Conservation (phyloP, 176 grass and related monocot genomes). For the Alopecurus myosuroides region DNA sequence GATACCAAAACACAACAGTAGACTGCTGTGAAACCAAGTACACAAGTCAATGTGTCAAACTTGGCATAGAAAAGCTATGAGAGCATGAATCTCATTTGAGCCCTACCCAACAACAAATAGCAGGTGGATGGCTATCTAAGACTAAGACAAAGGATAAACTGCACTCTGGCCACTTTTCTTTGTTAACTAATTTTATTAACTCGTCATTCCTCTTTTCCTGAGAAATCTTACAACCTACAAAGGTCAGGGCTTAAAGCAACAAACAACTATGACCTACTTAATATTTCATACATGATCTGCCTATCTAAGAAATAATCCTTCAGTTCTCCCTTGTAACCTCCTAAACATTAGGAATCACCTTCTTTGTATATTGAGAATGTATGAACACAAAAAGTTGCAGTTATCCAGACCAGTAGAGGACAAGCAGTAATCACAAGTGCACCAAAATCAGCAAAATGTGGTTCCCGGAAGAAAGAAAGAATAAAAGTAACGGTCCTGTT, state of each 20-base stretch:
- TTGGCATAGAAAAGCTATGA: not conserved
- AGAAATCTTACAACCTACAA: not conserved
- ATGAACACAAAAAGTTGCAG: not conserved
- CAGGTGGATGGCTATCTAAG: no score
- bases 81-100: not conserved
- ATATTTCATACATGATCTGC: not conserved
- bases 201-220: not conserved
- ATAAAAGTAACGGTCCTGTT: not conserved
- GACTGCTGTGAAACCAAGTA: not conserved
- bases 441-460: not conserved
- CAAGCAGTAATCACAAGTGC: not conserved
- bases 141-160: not conserved
- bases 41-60: not conserved
- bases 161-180: not conserved
- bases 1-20: not conserved
- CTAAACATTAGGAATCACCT: not conserved
- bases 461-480: not conserved
- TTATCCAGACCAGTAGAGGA: not conserved
- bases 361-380: not conserved
- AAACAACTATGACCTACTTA: not conserved
- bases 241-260: not conserved
- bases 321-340: not conserved
- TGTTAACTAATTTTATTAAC: not conserved
- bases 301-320: not conserved
- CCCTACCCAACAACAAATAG: no score